These are phyloP conservation scores for Toxicodendron radicans DNA, from an alignment of 345 rosid species.

Conservation along the genomic window DNA sequence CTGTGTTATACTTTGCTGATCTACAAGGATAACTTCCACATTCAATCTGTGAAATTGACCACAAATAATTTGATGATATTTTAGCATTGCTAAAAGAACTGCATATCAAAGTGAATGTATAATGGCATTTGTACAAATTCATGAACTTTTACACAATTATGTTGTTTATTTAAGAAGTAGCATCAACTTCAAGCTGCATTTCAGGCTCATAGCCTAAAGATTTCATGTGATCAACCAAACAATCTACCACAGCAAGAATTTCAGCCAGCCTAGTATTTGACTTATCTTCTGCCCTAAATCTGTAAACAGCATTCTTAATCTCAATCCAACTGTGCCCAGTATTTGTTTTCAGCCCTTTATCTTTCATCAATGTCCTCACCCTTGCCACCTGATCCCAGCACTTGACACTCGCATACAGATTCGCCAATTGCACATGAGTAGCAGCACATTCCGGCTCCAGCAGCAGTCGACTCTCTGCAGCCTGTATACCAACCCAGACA, in stretches of 20 bases:
- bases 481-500: slow-evolving; percentile 73
- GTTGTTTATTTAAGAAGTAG: neutral
- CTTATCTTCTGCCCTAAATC: slow-evolving; percentile 74
- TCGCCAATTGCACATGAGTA: slow-evolving; percentile 75
- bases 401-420: slow-evolving; percentile 66
- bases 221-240: slow-evolving; percentile 56
- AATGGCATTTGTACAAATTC: neutral
- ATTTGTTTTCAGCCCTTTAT: slow-evolving; percentile 58
- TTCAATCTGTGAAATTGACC: too few relatives aligned
- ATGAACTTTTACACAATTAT: neutral
- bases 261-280: slow-evolving; percentile 38
- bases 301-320: slow-evolving; percentile 55
- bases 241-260: slow-evolving; percentile 45
- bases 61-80: too few relatives aligned
- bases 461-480: slow-evolving; percentile 71
- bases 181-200: slow-evolving; percentile 22
- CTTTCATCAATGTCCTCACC: slow-evolving; percentile 82
- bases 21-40: too few relatives aligned
- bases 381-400: slow-evolving; percentile 73
- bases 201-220: slow-evolving; percentile 29
- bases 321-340: slow-evolving; percentile 94
- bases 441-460: slow-evolving; percentile 79
- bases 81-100: too few relatives aligned
- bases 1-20: too few relatives aligned
- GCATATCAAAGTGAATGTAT: neutral